These are phyloP conservation scores for Syzygium grande DNA, from an alignment of 345 rosid species.

Conservation along the genomic window DNA sequence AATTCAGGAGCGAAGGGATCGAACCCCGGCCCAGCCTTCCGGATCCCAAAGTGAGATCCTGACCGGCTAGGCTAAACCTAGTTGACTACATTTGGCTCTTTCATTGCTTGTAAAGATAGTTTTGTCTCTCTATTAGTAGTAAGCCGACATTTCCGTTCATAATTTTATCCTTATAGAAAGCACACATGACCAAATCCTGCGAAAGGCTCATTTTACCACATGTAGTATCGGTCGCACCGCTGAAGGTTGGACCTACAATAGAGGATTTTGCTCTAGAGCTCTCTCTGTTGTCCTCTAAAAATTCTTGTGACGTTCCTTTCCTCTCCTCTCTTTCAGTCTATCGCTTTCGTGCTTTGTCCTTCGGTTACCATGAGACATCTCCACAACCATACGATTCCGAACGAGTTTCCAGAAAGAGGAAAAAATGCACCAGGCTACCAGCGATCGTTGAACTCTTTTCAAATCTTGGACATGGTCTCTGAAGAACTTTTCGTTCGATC, in stretches of 20 bases:
- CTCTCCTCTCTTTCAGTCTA: not conserved
- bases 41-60: not conserved
- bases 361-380: not conserved
- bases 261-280: not conserved
- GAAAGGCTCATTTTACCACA: not conserved
- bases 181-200: not conserved
- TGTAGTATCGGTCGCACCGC: not conserved
- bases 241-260: not conserved
- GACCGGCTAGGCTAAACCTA: not conserved
- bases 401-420: not conserved
- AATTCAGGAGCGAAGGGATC: not conserved
- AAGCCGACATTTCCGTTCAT: not conserved
- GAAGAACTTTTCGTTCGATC: not conserved
- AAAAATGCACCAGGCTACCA: not conserved
- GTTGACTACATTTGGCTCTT: not conserved
- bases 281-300: not conserved
- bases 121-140: not conserved
- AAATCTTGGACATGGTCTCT: not conserved
- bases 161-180: not conserved
- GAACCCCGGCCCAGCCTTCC: not conserved
- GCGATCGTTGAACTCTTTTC: not conserved
- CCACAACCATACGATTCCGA: not conserved
- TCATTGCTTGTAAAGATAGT: not conserved
- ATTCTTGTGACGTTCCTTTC: not conserved
- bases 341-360: not conserved